phyloP scores from a whole-genome alignment of 495 filamentous ascomycete genomes.

The Daldinia grandis region DNA sequence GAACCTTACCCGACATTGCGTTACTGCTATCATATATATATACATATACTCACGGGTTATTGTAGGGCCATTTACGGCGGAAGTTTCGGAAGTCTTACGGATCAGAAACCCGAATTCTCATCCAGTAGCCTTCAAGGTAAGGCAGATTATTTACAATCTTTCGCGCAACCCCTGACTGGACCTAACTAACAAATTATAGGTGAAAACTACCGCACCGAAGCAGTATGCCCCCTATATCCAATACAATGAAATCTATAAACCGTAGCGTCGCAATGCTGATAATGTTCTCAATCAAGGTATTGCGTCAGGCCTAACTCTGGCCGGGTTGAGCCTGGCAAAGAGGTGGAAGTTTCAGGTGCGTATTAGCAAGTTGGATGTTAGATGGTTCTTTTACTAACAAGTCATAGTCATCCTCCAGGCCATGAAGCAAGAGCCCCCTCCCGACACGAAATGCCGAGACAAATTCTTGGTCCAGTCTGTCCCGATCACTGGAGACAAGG shows the following conservation, averaged over 20 bases:
- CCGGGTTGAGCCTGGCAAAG: conserved; percentile 84
- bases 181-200: conserved; percentile 60
- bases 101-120: conserved; percentile 81
- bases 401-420: conserved; percentile 87
- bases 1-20: background rate
- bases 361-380: conserved; percentile 17
- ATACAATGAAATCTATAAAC: conserved; percentile 8
- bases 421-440: conserved; percentile 92
- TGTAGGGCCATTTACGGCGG: conserved; percentile 88
- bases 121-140: conserved; percentile 94
- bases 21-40: conserved; percentile 1
- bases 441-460: conserved; percentile 89
- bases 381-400: conserved; percentile 31
- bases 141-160: conserved; percentile 31
- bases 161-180: background rate
- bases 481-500: conserved; percentile 80
- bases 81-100: conserved; percentile 84
- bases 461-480: conserved; percentile 99
- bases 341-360: conserved; percentile 92
- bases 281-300: conserved; percentile 67
- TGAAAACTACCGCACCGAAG: conserved; percentile 99
- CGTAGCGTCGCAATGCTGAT: conserved; percentile 37
- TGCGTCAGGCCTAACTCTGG: conserved; percentile 98
- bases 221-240: conserved; percentile 70
- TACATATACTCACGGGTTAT: conserved; percentile 38